phyloP scores from a whole-genome alignment of 108 stramenopile species.

The Phaeodactylum tricornutum region DNA sequence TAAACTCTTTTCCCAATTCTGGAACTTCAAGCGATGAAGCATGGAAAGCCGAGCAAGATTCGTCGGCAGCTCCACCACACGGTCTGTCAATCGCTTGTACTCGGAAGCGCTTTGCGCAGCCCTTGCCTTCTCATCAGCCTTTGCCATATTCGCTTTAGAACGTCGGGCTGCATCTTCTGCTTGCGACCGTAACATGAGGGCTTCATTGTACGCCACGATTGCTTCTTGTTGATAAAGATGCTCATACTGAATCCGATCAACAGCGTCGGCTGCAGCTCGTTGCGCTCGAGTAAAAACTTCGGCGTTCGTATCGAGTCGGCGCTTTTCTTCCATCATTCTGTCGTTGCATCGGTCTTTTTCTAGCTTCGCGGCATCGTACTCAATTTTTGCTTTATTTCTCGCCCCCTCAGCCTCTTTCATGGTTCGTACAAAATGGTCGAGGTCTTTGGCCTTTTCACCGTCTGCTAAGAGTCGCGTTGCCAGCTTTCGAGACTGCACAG shows the following conservation, averaged over 20 bases:
- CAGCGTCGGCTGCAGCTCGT: conserved; percentile 37
- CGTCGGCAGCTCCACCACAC: conserved; percentile 37
- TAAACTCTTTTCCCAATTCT: conserved; percentile 59
- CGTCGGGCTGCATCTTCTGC: conserved; percentile 23
- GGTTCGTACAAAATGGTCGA: conserved; percentile 8
- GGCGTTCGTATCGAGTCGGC: conserved; percentile 36
- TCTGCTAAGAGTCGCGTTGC: conserved; percentile 38
- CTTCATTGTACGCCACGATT: conserved; percentile 44
- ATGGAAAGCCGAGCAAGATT: conserved; percentile 44
- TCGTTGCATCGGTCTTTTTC: conserved; percentile 33
- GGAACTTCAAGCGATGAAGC: conserved; percentile 41
- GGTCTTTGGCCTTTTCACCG: conserved; percentile 18
- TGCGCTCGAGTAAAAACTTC: conserved; percentile 31
- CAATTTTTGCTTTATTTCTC: conserved; percentile 20
- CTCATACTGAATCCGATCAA: conserved; percentile 21
- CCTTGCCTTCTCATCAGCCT: conserved; percentile 34
- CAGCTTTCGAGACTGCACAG: conserved; percentile 33
- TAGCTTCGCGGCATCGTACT: conserved; percentile 38
- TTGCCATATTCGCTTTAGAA: conserved; percentile 13
- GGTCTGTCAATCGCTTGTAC: conserved; percentile 49
- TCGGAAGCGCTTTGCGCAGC: conserved; percentile 46
- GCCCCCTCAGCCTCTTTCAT: conserved; percentile 25
- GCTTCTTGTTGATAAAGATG: conserved; percentile 42
- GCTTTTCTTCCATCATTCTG: conserved; percentile 37
- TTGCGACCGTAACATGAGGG: conserved; percentile 21